These are phyloP conservation scores for Yarrowia sp. DNA, from an alignment of 805 yeast genomes.

Conservation along the genomic window DNA sequence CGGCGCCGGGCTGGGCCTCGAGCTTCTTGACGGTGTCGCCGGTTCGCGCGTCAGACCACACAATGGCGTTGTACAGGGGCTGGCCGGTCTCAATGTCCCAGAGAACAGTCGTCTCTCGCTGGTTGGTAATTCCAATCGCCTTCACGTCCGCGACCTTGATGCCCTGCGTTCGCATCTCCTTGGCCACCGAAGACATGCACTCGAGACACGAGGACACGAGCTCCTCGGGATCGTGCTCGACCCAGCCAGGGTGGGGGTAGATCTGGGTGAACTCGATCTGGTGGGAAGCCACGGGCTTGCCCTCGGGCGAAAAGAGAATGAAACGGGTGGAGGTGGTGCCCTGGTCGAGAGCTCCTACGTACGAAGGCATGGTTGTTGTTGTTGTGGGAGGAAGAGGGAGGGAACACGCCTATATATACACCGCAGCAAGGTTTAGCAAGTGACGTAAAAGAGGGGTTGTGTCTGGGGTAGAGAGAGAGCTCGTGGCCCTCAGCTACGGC, in stretches of 20 bases:
- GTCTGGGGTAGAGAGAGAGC: too few species aligned
- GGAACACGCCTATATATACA: neutral
- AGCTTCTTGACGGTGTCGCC: slow-evolving; percentile 64
- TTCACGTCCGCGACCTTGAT: slow-evolving; percentile 48
- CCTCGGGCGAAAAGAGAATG: slow-evolving; percentile 69
- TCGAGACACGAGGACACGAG: slow-evolving; percentile 75
- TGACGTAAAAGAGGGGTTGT: slow-evolving; percentile 9
- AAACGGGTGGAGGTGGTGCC: slow-evolving; percentile 93
- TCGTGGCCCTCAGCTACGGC: too few species aligned
- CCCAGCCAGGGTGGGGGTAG: slow-evolving; percentile 59
- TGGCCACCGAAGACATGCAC: slow-evolving; percentile 52
- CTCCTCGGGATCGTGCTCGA: slow-evolving; percentile 85
- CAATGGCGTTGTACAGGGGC: slow-evolving; percentile 84
- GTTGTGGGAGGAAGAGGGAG: neutral
- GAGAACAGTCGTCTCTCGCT: slow-evolving; percentile 87
- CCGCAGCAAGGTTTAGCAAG: slow-evolving; percentile 15
- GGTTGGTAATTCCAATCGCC: slow-evolving; percentile 87
- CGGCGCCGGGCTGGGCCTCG: slow-evolving; percentile 54
- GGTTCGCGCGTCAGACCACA: slow-evolving; percentile 95
- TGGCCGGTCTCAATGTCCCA: slow-evolving; percentile 83
- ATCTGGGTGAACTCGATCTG: slow-evolving; percentile 76
- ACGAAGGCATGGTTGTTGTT: slow-evolving; percentile 19
- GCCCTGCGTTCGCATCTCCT: slow-evolving; percentile 37
- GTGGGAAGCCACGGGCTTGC: slow-evolving; percentile 79
- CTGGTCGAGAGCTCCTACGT: slow-evolving; percentile 71